Conservation (phyloP, 345 rosid species). For the Cardiospermum halicacabum region DNA sequence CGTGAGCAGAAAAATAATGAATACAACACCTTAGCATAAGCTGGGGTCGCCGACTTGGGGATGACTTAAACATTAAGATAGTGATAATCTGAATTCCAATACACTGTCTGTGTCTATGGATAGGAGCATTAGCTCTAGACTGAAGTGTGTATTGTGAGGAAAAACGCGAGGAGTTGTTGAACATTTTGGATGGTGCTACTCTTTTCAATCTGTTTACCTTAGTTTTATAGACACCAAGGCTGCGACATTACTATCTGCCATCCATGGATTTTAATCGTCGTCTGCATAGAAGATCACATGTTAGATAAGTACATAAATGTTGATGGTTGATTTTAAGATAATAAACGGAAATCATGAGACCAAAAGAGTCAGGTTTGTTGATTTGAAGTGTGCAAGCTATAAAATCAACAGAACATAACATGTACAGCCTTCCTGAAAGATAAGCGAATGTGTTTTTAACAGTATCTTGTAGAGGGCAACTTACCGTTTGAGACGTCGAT, state of each 20-base stretch:
- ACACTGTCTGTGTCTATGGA: no score
- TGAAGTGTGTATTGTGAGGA: no score
- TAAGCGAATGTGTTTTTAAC: not conserved
- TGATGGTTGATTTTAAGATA: not conserved
- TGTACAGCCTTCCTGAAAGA: not conserved
- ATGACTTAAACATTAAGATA: no score
- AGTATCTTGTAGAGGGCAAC: not conserved
- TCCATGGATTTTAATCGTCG: not conserved
- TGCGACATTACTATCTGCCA: not conserved
- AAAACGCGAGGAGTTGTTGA: not conserved
- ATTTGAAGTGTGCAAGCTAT: not conserved
- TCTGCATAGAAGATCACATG: conserved; percentile 1
- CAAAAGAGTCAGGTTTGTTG: no score
- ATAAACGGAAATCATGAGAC: no score
- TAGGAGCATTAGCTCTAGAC: no score
- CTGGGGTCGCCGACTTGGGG: no score
- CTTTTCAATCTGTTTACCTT: not conserved
- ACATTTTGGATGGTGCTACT: not conserved
- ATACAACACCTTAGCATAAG: no score
- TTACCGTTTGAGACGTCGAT: conserved; percentile 32
- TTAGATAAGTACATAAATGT: not conserved
- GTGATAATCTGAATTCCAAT: no score
- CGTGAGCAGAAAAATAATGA: no score
- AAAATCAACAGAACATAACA: not conserved
- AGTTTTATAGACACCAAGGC: not conserved